phyloP scores from a whole-genome alignment of 1,284 basidiomycete species.

The Ustilago cynodontis region DNA sequence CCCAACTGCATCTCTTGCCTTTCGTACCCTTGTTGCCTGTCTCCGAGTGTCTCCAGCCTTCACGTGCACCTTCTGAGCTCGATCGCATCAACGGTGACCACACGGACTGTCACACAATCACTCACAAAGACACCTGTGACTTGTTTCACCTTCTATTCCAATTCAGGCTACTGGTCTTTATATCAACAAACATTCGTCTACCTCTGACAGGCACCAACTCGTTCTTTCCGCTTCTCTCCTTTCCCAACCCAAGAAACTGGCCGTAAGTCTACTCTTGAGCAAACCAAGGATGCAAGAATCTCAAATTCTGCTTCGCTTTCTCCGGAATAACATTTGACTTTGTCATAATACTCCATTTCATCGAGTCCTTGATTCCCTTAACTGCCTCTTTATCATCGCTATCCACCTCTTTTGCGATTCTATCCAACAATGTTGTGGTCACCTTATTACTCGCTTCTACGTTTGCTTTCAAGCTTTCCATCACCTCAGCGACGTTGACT shows the following conservation, averaged over 20 bases:
- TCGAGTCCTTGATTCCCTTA: conserved; percentile 51
- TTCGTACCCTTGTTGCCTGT: neutral
- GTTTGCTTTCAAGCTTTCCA: conserved; percentile 87
- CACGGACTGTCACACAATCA: no score
- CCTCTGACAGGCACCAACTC: no score
- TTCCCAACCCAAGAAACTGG: no score
- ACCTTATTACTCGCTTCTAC: conserved; percentile 81
- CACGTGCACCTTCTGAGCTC: no score
- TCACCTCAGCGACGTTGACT: conserved; percentile 88
- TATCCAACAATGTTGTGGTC: conserved; percentile 81
- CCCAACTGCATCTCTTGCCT: neutral
- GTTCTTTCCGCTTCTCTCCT: no score
- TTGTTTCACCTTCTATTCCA: no score
- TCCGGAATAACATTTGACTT: conserved; percentile 76
- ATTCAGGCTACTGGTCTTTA: no score
- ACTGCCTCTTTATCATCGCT: conserved; percentile 53
- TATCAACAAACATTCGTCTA: no score
- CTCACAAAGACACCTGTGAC: no score
- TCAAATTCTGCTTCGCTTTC: conserved; percentile 80
- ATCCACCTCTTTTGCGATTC: conserved; percentile 74
- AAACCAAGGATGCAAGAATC: conserved; percentile 77
- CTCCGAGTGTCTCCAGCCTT: neutral
- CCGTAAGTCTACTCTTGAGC: conserved; percentile 26
- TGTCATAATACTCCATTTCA: conserved; percentile 78
- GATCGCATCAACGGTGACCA: no score